Evolutionary conservation across 1,139 yeast species (phyloP).

Genomic region (Meyerozyma elateridarum): DNA sequence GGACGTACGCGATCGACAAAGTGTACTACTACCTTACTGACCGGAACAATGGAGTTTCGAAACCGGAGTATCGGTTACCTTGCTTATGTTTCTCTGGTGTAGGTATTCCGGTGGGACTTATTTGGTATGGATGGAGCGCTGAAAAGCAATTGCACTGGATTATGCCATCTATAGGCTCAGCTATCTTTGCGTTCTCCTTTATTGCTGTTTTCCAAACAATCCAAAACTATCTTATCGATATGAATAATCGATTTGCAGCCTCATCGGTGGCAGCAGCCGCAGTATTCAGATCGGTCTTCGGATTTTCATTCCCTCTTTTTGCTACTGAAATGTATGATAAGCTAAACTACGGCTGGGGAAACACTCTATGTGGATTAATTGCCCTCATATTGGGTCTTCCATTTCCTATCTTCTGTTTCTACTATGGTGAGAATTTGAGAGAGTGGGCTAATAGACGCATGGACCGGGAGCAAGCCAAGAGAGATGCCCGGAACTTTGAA

Average conservation of each 20-base stretch:
- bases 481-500: constrained; percentile 32
- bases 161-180: constrained; percentile 54
- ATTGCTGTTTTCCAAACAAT: constrained; percentile 56
- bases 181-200: constrained; percentile 52
- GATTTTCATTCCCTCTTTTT: constrained; percentile 52
- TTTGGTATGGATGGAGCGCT: constrained; percentile 66
- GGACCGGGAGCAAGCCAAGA: constrained; percentile 34
- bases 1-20: constrained; percentile 39
- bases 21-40: constrained; percentile 30
- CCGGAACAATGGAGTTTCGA: constrained; percentile 46
- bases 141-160: constrained; percentile 48
- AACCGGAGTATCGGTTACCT: constrained; percentile 54
- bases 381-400: constrained; percentile 57
- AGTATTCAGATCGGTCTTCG: constrained; percentile 53
- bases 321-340: constrained; percentile 39
- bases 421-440: constrained; percentile 53
- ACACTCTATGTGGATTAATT: constrained; percentile 53
- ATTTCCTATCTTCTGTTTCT: constrained; percentile 53
- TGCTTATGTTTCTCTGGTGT: constrained; percentile 41
- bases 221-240: constrained; percentile 58
- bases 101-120: constrained; percentile 46
- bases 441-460: constrained; percentile 49
- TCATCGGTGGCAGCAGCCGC: constrained; percentile 60
- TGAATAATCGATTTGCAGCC: constrained; percentile 62
- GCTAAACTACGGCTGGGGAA: constrained; percentile 64